Percentiles rank a stretch among this genome's conserved stretches.
These are phyloP conservation scores for Aschersonia sp. DNA, from an alignment of 2,329 filamentous ascomycete genomes.

Conservation along the genomic window DNA sequence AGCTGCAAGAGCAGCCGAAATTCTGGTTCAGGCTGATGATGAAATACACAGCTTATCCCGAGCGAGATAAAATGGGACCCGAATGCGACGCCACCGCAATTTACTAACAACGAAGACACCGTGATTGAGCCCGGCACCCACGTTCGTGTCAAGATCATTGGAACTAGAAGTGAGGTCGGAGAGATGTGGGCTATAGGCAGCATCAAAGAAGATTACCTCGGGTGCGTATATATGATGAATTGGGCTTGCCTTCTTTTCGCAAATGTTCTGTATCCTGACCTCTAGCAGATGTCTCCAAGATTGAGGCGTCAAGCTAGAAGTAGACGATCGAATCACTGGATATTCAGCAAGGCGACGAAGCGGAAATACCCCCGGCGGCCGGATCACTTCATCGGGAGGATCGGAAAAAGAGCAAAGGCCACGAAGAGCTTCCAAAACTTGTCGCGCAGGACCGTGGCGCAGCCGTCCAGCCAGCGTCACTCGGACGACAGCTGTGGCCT, in stretches of 20 bases:
- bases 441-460: too few relatives aligned
- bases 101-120: slow-evolving; percentile 87
- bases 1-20: too few relatives aligned
- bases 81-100: slow-evolving; percentile 92
- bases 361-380: background rate
- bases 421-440: too few relatives aligned
- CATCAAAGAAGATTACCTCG: slow-evolving; percentile 74
- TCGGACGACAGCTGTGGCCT: too few relatives aligned
- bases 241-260: background rate
- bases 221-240: slow-evolving; percentile 25
- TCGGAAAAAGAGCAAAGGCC: too few relatives aligned
- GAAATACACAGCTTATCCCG: slow-evolving; percentile 59
- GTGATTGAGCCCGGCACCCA: slow-evolving; percentile 90
- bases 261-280: background rate
- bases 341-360: background rate
- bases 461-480: too few relatives aligned
- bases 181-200: slow-evolving; percentile 96
- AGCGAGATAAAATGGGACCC: slow-evolving; percentile 86
- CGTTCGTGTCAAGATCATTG: slow-evolving; percentile 86
- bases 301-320: slow-evolving; percentile 2
- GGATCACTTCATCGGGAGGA: too few relatives aligned
- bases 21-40: background rate
- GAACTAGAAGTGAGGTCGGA: slow-evolving; percentile 82
- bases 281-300: slow-evolving; percentile 12
- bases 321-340: background rate